phyloP scores from a whole-genome alignment of 2,329 filamentous ascomycete genomes.

The Claviceps purpurea region DNA sequence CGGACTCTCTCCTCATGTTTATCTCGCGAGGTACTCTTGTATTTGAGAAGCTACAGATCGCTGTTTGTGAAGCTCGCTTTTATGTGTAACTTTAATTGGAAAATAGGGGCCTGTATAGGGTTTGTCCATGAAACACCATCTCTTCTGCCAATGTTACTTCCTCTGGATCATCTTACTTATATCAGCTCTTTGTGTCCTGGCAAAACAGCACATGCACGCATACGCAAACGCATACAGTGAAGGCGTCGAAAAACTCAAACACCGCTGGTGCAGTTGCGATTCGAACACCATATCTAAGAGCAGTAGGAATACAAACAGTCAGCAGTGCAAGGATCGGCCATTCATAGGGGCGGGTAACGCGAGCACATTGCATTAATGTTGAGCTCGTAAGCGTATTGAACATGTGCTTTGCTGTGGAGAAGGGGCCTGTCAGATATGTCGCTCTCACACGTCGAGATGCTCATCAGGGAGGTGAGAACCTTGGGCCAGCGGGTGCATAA shows the following conservation, averaged over 20 bases:
- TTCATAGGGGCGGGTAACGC: slow-evolving; percentile 41
- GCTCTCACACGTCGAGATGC: slow-evolving; percentile 64
- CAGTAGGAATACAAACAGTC: no score
- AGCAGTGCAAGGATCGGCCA: slow-evolving; percentile 28
- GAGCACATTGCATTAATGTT: slow-evolving; percentile 31
- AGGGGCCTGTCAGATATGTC: slow-evolving; percentile 44
- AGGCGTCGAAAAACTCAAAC: no score
- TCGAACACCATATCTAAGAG: no score
- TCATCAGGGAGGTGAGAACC: slow-evolving; percentile 51
- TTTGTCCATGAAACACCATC: not conserved
- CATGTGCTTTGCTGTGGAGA: slow-evolving; percentile 51
- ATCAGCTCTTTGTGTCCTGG: no score
- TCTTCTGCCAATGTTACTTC: not conserved
- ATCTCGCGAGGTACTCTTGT: not conserved
- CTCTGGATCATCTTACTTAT: no score
- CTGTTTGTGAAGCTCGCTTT: not conserved
- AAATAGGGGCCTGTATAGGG: not conserved
- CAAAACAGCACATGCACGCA: no score
- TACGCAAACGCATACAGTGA: no score
- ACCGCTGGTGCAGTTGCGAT: no score
- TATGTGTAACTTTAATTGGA: not conserved
- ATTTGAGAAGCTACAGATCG: not conserved
- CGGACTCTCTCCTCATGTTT: not conserved
- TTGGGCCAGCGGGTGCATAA: no score
- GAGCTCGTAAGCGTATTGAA: slow-evolving; percentile 48